A percentile compares a stretch with the other conserved stretches of the same genome.
phyloP scores from a whole-genome alignment of 208 protist species.

The Wallacemonas sp. region DNA sequence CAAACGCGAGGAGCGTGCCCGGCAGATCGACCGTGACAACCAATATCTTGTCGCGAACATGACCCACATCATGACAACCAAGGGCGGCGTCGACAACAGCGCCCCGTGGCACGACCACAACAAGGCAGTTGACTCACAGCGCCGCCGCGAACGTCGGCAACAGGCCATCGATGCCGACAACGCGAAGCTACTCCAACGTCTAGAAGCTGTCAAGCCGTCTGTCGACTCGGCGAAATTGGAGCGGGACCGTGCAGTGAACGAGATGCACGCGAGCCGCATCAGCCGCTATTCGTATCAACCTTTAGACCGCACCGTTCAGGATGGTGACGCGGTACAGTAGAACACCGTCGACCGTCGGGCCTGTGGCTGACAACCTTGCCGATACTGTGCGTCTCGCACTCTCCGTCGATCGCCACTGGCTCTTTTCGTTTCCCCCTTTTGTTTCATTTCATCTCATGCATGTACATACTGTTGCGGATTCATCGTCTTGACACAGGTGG shows the following conservation, averaged over 20 bases:
- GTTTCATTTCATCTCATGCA: too few relatives aligned
- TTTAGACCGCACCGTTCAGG: conserved; percentile 14
- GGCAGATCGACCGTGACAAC: conserved; percentile 56
- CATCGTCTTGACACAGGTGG: too few relatives aligned
- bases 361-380: too few relatives aligned
- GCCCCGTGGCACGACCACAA: conserved; percentile 56
- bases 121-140: conserved; percentile 41
- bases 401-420: too few relatives aligned
- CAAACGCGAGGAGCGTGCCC: conserved; percentile 24
- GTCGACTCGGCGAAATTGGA: conserved; percentile 50
- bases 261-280: conserved; percentile 45
- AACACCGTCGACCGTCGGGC: not conserved
- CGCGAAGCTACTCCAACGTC: conserved; percentile 40
- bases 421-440: too few relatives aligned
- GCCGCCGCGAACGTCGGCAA: conserved; percentile 29
- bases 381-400: too few relatives aligned
- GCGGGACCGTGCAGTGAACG: conserved; percentile 39
- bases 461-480: too few relatives aligned
- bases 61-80: conserved; percentile 61
- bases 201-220: conserved; percentile 40
- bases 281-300: conserved; percentile 58
- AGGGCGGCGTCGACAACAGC: conserved; percentile 58
- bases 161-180: conserved; percentile 52
- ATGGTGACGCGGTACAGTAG: not conserved
- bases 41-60: conserved; percentile 53